Base-by-base conservation (phyloP, 176 grass and related monocot genomes). In the Elaeis guineensis region DNA sequence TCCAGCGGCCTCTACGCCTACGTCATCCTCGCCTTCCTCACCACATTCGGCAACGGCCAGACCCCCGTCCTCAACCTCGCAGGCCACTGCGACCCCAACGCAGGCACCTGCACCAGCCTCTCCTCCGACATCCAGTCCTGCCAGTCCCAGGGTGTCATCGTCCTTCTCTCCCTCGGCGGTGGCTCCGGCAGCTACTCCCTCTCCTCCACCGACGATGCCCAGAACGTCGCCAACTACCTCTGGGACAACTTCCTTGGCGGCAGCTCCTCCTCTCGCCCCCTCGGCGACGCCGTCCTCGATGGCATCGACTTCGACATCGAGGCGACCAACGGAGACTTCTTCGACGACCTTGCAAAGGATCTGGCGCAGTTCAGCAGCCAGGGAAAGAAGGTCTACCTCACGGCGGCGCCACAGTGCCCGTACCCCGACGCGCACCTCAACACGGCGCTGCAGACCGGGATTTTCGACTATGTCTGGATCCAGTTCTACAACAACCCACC, bases 391-490 rank as follows among this genome's bases (percentile, higher is more conserved):
- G 54, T 86, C 15, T 23, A 62, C 70, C 51, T 90, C 17, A 59
- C 67, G 19, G 82, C 82, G 3, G 78, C 81, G 63, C 85, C 78
- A 4, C 75, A 82, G 75, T 89, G 85, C 57, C 71, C 78, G 0
- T 82, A 61, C 78, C 84, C 89, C n/a, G 89, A 85, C 69, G 30
- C 50, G 1, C 67, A 54, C 11, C 63, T 90, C 9, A 68, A 24
- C 0, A 21, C 66, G 5, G 82, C 82, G 69, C 66, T 91, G 17
- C 65, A 72, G 24, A 80, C 79, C 5, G 82, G 76, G 32, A 58
- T 83, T 17, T 89, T 95, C 63, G 79, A 95, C 79, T 89, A 86
- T 71, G 82, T 95, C 44, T 95, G 90, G 90, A 79, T 95, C 53
- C 90, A 95, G 73, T 95, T 95, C 63, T 95, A 86, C 85, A 89